These are phyloP conservation scores for Azolla pinnata DNA, from an alignment of 75 land plant species.

Conservation along the genomic window DNA sequence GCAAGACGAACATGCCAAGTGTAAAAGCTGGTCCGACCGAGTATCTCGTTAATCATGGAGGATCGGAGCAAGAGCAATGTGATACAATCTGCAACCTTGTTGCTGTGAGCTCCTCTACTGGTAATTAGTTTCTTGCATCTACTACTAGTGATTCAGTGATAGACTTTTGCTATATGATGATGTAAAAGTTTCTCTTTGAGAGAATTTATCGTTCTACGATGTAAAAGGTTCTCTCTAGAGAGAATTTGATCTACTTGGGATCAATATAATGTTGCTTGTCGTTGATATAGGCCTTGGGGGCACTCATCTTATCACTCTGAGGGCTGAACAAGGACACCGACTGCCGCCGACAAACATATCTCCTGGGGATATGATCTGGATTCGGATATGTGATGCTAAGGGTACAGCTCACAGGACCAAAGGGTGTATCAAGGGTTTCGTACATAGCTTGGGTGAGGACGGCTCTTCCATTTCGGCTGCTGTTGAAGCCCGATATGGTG, in stretches of 20 bases:
- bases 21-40: conserved; percentile 37
- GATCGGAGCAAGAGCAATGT: conserved; percentile 60
- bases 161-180: too few species aligned
- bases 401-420: conserved; percentile 63
- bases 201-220: too few species aligned
- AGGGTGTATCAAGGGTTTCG: conserved; percentile 74
- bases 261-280: too few species aligned
- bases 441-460: conserved; percentile 62
- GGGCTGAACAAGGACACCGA: conserved; percentile 52
- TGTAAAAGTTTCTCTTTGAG: too few species aligned
- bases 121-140: too few species aligned
- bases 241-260: too few species aligned
- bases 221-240: too few species aligned
- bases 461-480: conserved; percentile 66
- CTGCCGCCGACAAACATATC: conserved; percentile 83
- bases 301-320: conserved; percentile 61
- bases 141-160: too few species aligned
- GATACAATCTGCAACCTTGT: conserved; percentile 73
- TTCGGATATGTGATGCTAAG: conserved; percentile 48
- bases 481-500: conserved; percentile 74
- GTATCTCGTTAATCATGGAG: conserved; percentile 47
- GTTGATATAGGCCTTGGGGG: conserved; percentile 83
- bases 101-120: conserved; percentile 68
- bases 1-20: conserved; percentile 15
- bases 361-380: conserved; percentile 90